Evolutionary conservation across 2,329 filamentous ascomycete species (phyloP), one percentile per base, ranked within the genome.

Genomic region (Alternaria sp.): DNA sequence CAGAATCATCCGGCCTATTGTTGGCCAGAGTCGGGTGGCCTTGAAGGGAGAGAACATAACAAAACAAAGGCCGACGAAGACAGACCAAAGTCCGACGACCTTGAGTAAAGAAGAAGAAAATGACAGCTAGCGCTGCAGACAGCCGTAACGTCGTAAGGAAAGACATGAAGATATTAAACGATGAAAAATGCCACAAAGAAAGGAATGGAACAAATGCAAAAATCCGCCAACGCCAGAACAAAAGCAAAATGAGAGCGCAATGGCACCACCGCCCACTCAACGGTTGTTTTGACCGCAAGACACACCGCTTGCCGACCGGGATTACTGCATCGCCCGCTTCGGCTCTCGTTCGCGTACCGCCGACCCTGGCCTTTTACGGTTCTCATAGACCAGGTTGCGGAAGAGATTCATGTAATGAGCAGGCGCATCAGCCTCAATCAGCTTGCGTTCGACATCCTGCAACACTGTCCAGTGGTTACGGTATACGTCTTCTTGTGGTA

Each of bases 361-460:
- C 2, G 74, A 72, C 24, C 69, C 69, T 12, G 72, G 67, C 48
- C 75, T 69, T 67, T 78, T 78, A 57, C 75, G 71, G 36, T 57
- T 76, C 32, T 76, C 75, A 16, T 71, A 65, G 5, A 72, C 62
- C 16, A 75, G 62, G 34, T 61, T 61, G 12, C 66, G 71, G 54
- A 78, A 76, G 0, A 67, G 59, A 20, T 64, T 67, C 62, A 70
- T 51, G 26, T 72, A 78, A 22, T 49, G 51, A 9, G 61, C 39
- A 8, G 76, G 74, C 8, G 75, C 71, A 22, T 62, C 43, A 5
- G 66, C 63, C 8, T 65, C 59, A 8, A 57, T 41, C n/a, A 78
- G 68, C 52, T 70, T 73, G 12, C 64, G 52, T 42, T 70, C 68
- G n/a, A 77, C 73, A 32, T 56, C 58, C 36, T 65, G 64, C 7